Percentiles rank a stretch among this genome's conserved stretches.
Evolutionary conservation across 2,329 filamentous ascomycete genomes (phyloP).

Genomic region (Cercospora brassicicola): DNA sequence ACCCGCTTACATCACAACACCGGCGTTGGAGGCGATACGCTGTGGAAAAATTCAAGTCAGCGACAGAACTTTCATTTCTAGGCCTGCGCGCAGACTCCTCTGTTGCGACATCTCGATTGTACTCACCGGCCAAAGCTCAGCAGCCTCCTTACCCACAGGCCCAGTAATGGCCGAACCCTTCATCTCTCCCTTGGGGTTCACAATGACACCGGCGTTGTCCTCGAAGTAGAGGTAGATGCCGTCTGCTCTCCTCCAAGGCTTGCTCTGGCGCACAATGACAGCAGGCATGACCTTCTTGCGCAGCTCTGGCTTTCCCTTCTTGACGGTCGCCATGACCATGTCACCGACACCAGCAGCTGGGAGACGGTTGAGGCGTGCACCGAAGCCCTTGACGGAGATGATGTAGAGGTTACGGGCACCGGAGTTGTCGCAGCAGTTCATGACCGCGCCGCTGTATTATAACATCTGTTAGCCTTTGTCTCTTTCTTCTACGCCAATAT

Average conservation of each 20-base stretch:
- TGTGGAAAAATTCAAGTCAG: slow-evolving; percentile 41
- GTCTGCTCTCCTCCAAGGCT: slow-evolving; percentile 98
- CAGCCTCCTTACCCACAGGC: slow-evolving; percentile 98
- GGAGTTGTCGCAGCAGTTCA: slow-evolving; percentile 99
- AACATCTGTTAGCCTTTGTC: slow-evolving; percentile 16
- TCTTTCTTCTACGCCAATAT: background rate
- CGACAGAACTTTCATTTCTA: background rate
- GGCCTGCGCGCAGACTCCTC: too few relatives aligned
- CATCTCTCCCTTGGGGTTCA: slow-evolving; percentile 99
- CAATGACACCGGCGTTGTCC: slow-evolving; percentile 99
- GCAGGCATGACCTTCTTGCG: slow-evolving; percentile 99
- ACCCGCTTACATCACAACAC: slow-evolving; percentile 91
- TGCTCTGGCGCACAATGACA: slow-evolving; percentile 97
- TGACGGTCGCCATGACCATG: slow-evolving; percentile 99
- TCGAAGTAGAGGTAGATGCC: slow-evolving; percentile 99
- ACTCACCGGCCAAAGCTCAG: slow-evolving; percentile 97
- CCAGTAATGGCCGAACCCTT: slow-evolving; percentile 99
- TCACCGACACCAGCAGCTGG: slow-evolving; percentile 97
- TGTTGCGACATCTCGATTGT: slow-evolving; percentile 13
- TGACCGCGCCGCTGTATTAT: slow-evolving; percentile 80
- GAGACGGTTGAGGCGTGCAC: slow-evolving; percentile 95
- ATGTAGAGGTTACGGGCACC: slow-evolving; percentile 98
- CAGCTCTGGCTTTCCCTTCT: slow-evolving; percentile 99
- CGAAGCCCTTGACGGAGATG: slow-evolving; percentile 98
- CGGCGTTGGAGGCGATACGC: slow-evolving; percentile 99